Base-by-base conservation (phyloP, 192 early-diverging fungal species). In the Lunasporangiospora selenospora region DNA sequence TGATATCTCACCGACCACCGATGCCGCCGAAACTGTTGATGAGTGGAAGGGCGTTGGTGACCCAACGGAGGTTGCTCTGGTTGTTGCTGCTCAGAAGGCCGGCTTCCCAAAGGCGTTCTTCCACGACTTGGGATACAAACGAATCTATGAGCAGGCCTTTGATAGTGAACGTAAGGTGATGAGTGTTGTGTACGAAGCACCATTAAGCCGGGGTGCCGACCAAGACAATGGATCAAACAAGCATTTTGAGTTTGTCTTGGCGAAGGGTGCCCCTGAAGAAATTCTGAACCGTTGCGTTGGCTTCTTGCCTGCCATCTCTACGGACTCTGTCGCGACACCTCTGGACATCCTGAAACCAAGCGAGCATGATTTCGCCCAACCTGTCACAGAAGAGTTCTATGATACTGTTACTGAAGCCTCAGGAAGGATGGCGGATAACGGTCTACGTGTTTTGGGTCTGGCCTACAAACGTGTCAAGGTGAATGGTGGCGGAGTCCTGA, bases 151-250 rank as follows among this genome's bases (percentile, higher is more conserved):
- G 70, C 89, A 92, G 48, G 87, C 95, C 1, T 98, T 98, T 66
- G 93, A 96, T 71, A 90, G 91, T 67, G 96, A 98, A 54, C 88
- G 96, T 42, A 99, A 99, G 78, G 84, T 95, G 29, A 98, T 98
- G 96, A 92, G 90, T 77, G 88, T 91, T 11, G 79, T 95, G 1
- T 93, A 88, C 76, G 76, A 83, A 39, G 65, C 58, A 23, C 58
- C 39, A 41, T 18, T 73, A 1, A n/a, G n/a, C n/a, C n/a, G n/a
- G n/a, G n/a, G n/a, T n/a, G n/a, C n/a, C n/a, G 40, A 73, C 3
- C 48, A 19, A 12, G n/a, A 18, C 1, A 19, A 37, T 6, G 23
- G 12, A 2, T 5, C 21, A 1, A 40, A 34, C 1, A 73, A 48
- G 24, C 51, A 77, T 23, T 65, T 58, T 15, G 76, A 75, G 30